Evolutionary conservation across 106 monocot genomes (phyloP).

Genomic region (Acorus calamus): DNA sequence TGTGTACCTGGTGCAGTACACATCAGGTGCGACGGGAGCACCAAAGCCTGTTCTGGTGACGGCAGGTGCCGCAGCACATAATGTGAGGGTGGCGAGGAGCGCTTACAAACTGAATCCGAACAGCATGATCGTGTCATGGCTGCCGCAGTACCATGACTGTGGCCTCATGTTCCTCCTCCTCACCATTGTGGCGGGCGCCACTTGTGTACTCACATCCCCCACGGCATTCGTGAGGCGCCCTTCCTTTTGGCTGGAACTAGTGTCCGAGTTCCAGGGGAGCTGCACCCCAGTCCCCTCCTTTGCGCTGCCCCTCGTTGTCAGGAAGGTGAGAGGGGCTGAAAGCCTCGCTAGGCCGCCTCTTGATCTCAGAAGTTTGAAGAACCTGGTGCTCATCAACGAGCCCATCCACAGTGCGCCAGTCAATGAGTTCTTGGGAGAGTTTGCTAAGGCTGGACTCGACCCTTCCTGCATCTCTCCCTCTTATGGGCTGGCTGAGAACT

Average conservation of each 20-base stretch:
- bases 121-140: slow-evolving; percentile 36
- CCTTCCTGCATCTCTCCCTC: slow-evolving; percentile 26
- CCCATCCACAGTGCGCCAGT: slow-evolving; percentile 21
- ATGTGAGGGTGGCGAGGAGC: slow-evolving; percentile 27
- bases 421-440: slow-evolving; percentile 22
- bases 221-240: slow-evolving; percentile 25
- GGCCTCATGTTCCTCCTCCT: slow-evolving; percentile 52
- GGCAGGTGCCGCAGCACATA: slow-evolving; percentile 36
- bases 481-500: slow-evolving; percentile 42
- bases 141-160: slow-evolving; percentile 51
- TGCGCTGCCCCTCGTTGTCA: slow-evolving; percentile 16
- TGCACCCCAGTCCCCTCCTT: slow-evolving; percentile 38
- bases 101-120: slow-evolving; percentile 35
- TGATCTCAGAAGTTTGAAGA: slow-evolving; percentile 12
- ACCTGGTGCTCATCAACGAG: slow-evolving; percentile 36
- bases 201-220: slow-evolving; percentile 27
- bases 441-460: slow-evolving; percentile 8
- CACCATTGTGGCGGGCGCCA: slow-evolving; percentile 33
- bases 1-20: slow-evolving; percentile 31
- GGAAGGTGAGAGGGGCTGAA: slow-evolving; percentile 4
- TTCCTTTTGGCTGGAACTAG: slow-evolving; percentile 36
- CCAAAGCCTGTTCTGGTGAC: slow-evolving; percentile 38
- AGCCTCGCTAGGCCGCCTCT: slow-evolving; percentile 8
- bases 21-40: slow-evolving; percentile 30
- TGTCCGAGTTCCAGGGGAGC: slow-evolving; percentile 28